Evolutionary conservation across 2,329 filamentous ascomycete genomes (phyloP).

Genomic region (Drechslera avenae): DNA sequence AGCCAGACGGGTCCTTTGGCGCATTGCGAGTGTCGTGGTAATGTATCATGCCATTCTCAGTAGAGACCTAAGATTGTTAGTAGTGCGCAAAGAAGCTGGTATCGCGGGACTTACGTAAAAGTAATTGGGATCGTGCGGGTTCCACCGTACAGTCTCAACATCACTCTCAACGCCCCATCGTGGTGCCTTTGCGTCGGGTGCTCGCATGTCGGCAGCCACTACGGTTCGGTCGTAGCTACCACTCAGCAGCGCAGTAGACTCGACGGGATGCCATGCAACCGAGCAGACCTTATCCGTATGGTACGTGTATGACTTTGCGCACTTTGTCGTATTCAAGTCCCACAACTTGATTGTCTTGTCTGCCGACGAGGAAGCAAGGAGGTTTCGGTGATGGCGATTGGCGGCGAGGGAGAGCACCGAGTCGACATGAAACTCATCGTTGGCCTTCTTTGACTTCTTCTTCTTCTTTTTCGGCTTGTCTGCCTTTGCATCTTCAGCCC

Average conservation of each 20-base stretch:
- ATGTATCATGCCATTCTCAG: slow-evolving; percentile 88
- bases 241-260: slow-evolving; percentile 86
- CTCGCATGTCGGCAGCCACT: slow-evolving; percentile 94
- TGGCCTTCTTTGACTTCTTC: slow-evolving; percentile 86
- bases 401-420: slow-evolving; percentile 88
- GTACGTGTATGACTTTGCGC: slow-evolving; percentile 92
- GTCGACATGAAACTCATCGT: slow-evolving; percentile 92
- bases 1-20: slow-evolving; percentile 71
- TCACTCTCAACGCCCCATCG: slow-evolving; percentile 95
- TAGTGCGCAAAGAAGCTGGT: background rate
- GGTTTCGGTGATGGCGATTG: slow-evolving; percentile 90
- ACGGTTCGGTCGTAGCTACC: slow-evolving; percentile 95
- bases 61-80: slow-evolving; percentile 61
- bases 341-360: slow-evolving; percentile 98
- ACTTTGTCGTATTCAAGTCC: slow-evolving; percentile 90
- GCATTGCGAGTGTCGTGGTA: slow-evolving; percentile 85
- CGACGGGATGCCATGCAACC: slow-evolving; percentile 86
- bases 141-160: slow-evolving; percentile 90
- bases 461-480: slow-evolving; percentile 79
- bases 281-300: slow-evolving; percentile 99
- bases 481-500: slow-evolving; percentile 55
- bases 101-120: slow-evolving; percentile 71
- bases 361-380: slow-evolving; percentile 91
- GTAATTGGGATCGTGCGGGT: slow-evolving; percentile 88
- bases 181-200: slow-evolving; percentile 78